Evolutionary conservation across 176 grass and related monocot genomes (phyloP).

Genomic region (Cenchrus fungigraminus): DNA sequence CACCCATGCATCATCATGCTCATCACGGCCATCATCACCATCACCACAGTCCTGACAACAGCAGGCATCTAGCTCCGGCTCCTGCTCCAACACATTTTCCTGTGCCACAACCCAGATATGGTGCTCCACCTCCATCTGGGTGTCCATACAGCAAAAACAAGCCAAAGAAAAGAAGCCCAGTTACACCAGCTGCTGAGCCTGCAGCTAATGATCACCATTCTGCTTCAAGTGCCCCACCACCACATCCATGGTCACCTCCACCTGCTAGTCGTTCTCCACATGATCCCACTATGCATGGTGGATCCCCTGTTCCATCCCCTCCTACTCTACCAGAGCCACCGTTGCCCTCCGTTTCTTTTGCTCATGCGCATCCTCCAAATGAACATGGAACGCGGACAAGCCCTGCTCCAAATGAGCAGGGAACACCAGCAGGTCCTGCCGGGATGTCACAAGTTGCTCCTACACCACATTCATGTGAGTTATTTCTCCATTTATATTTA

Average conservation of each 20-base stretch:
- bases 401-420: slow-evolving; percentile 48
- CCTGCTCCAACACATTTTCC: slow-evolving; percentile 33
- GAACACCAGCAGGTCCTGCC: slow-evolving; percentile 25
- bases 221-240: slow-evolving; percentile 38
- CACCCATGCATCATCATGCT: slow-evolving; percentile 61
- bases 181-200: slow-evolving; percentile 50
- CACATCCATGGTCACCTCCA: slow-evolving; percentile 25
- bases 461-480: slow-evolving; percentile 59
- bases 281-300: slow-evolving; percentile 29
- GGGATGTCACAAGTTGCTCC: slow-evolving; percentile 39
- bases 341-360: slow-evolving; percentile 48
- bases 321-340: slow-evolving; percentile 36
- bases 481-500: neutral
- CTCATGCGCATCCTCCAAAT: slow-evolving; percentile 58
- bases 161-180: slow-evolving; percentile 34
- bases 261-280: slow-evolving; percentile 38
- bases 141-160: slow-evolving; percentile 56
- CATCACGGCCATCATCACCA: slow-evolving; percentile 60
- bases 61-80: slow-evolving; percentile 39
- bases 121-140: slow-evolving; percentile 61
- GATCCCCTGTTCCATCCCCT: slow-evolving; percentile 37
- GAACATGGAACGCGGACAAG: slow-evolving; percentile 19
- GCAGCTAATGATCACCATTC: slow-evolving; percentile 43
- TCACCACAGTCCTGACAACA: slow-evolving; percentile 45
- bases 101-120: slow-evolving; percentile 35